Percentiles rank a stretch among this genome's conserved stretches.
Evolutionary conservation across 768 basidiomycete species (phyloP).

Genomic region (Pholiota molesta): DNA sequence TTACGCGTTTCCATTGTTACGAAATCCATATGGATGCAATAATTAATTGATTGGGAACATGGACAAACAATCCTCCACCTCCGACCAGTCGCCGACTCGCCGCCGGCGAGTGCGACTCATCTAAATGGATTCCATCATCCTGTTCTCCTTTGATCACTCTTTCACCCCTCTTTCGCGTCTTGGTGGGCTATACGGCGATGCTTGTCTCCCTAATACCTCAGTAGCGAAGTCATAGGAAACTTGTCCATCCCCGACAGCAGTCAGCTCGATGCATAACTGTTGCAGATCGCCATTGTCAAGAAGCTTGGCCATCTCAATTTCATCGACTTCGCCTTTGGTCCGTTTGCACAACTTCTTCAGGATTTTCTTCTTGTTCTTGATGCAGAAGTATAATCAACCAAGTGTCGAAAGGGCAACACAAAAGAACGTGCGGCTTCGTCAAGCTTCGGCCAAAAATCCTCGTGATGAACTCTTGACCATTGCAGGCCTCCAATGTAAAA

Average conservation of each 20-base stretch:
- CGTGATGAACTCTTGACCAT: slow-evolving; percentile 39
- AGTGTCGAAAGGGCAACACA: neutral
- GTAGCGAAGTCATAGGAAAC: slow-evolving; percentile 15
- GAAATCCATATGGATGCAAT: slow-evolving; percentile 4
- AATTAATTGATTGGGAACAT: neutral
- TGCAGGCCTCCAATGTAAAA: slow-evolving; percentile 52
- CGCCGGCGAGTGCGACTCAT: too few species aligned
- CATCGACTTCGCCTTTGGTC: slow-evolving; percentile 33
- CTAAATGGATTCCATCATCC: neutral
- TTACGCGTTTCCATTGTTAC: slow-evolving; percentile 11
- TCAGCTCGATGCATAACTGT: slow-evolving; percentile 47
- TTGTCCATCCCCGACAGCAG: slow-evolving; percentile 15
- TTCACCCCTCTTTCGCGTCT: slow-evolving; percentile 16
- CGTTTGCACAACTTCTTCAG: slow-evolving; percentile 36
- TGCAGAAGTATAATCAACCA: slow-evolving; percentile 6
- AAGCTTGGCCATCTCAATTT: slow-evolving; percentile 35
- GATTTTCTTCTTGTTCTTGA: slow-evolving; percentile 36
- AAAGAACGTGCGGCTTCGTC: slow-evolving; percentile 34
- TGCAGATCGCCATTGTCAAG: slow-evolving; percentile 45
- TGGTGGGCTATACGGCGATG: slow-evolving; percentile 5
- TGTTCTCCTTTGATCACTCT: slow-evolving; percentile 11
- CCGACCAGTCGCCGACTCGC: neutral
- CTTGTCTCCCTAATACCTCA: slow-evolving; percentile 11
- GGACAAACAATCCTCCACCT: neutral
- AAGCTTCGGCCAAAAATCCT: slow-evolving; percentile 41